Base-by-base conservation (phyloP, 2,329 filamentous ascomycete species). In the Nothophaeocryptopus gaeumannii region DNA sequence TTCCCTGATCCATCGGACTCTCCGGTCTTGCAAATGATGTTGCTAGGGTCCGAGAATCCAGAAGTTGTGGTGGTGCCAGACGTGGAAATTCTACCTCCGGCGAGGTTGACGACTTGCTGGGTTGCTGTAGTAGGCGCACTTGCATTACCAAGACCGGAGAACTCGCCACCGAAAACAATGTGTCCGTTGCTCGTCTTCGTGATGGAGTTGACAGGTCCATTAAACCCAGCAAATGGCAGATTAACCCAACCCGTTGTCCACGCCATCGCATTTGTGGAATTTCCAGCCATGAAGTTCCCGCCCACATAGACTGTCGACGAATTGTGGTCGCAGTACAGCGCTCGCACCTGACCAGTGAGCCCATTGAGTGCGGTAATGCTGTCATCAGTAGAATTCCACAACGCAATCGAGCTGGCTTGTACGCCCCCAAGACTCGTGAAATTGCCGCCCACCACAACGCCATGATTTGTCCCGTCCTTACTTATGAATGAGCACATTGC, bases 181-280 rank as follows among this genome's bases (percentile, higher is more conserved):
- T 95, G 87, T 8, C 88, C 88, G 60, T 89, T 86, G 1, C 84
- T 77, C 14, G 85, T 82, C 71, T 89, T 90, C 43, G 83, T 79
- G 59, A 99, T 97, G 33, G 91, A 87, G 55, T 82, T 82, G 44
- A 99, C 90, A 2, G 89, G 89, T 20, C 91, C 91, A 70, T 97
- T 97, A 72, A 99, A 95, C 15, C 95, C 95, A 35, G 84, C 83
- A 73, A 99, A 99, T 2, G 92, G 86, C 49, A 99, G 73, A 63
- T 89, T 86, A 14, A 80, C 80, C 85, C 88, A 96, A 41, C 81
- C 83, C 29, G 82, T 74, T 8, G 75, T 79, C 89, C 89, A 97
- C 10, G 87, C 81, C 60, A 96, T 85, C 5, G 92, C 95, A 68
- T 99, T 97, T 20, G 86, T 89, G 5, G 90, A 93, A 65, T 93